Conservation (phyloP, 306 rosid genomes). For the Prunus davidiana region DNA sequence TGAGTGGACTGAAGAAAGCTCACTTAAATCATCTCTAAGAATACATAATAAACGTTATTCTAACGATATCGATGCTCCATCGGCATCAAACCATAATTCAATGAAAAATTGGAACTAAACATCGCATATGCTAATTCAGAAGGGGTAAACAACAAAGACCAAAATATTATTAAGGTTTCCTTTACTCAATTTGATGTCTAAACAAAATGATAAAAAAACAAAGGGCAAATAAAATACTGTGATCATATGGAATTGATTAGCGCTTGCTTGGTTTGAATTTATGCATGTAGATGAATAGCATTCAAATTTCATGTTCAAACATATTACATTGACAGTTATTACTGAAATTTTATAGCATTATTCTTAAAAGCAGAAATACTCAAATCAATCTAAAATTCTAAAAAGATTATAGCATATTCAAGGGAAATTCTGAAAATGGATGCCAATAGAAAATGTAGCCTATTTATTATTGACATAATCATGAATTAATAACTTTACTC, state of each 20-base stretch:
- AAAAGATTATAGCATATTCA: no score
- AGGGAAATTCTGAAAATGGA: no score
- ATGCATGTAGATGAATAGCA: not conserved
- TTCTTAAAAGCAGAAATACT: not conserved
- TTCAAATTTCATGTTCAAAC: not conserved
- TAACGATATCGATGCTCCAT: not conserved
- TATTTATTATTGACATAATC: not conserved
- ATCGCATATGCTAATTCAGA: not conserved
- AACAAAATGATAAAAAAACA: not conserved
- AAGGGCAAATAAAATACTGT: not conserved
- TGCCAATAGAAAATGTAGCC: not conserved
- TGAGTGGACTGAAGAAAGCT: conserved; percentile 98
- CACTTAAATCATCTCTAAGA: conserved; percentile 47
- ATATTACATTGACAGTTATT: not conserved
- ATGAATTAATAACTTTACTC: no score
- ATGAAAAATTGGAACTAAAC: not conserved
- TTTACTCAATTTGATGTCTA: not conserved
- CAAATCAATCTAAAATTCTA: not conserved
- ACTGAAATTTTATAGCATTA: not conserved
- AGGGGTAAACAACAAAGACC: not conserved
- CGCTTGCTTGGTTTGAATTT: not conserved
- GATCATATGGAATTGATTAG: not conserved
- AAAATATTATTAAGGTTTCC: not conserved
- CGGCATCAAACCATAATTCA: not conserved
- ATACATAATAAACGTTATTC: not conserved